phyloP scores from a whole-genome alignment of 2,329 filamentous ascomycete species.

The Fusarium mexicanum region DNA sequence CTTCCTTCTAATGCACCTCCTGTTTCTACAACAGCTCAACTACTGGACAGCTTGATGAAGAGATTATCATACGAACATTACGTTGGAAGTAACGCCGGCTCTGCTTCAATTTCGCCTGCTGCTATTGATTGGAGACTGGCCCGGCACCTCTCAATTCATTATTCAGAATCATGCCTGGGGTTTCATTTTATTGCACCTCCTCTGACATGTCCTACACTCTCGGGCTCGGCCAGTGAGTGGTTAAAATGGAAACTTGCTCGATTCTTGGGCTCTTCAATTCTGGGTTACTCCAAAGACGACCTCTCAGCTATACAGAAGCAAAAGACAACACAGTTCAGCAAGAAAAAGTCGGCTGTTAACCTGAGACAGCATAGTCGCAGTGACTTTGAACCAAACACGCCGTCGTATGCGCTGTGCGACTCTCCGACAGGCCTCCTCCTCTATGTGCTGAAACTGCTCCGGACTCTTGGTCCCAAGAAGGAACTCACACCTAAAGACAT shows the following conservation, averaged over 20 bases:
- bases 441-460: constrained; percentile 60
- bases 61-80: constrained; percentile 68
- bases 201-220: constrained; percentile 58
- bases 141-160: constrained; percentile 58
- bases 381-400: constrained; percentile 61
- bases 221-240: constrained; percentile 58
- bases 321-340: constrained; percentile 11
- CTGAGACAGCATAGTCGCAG: constrained; percentile 45
- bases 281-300: constrained; percentile 66
- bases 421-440: constrained; percentile 68
- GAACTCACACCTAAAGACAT: constrained; percentile 62
- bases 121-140: constrained; percentile 63
- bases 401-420: constrained; percentile 70
- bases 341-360: constrained; percentile 26
- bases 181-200: constrained; percentile 69
- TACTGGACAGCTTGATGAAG: constrained; percentile 69
- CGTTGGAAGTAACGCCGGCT: constrained; percentile 64
- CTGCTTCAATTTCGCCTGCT: constrained; percentile 55
- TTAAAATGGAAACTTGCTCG: constrained; percentile 66
- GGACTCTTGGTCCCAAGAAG: constrained; percentile 52
- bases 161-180: constrained; percentile 63
- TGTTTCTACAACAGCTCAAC: constrained; percentile 62
- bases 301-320: constrained; percentile 53
- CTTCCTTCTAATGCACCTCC: constrained; percentile 60
- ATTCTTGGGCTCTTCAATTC: constrained; percentile 57